Conservation (phyloP, 2,329 filamentous ascomycete genomes). For the Ceratocystis papillata region DNA sequence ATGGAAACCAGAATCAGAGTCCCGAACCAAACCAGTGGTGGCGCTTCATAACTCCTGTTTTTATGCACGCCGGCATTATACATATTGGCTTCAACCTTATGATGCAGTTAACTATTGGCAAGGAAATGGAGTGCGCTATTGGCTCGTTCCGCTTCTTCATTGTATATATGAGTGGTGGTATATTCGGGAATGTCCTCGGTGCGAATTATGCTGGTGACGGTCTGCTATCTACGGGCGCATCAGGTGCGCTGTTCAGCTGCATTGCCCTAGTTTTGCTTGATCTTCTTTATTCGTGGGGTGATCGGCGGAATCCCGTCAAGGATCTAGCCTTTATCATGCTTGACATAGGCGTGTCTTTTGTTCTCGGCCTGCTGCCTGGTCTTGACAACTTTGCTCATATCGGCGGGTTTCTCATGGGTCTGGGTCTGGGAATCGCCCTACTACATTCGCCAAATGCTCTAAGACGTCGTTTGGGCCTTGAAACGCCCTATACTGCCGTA, state of each 20-base stretch:
- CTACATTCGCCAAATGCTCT: conserved; percentile 78
- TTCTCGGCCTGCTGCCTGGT: conserved; percentile 79
- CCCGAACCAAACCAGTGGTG: conserved; percentile 87
- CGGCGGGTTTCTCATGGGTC: conserved; percentile 85
- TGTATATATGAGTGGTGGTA: conserved; percentile 82
- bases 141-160: conserved; percentile 78
- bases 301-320: conserved; percentile 62
- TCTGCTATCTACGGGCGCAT: conserved; percentile 77
- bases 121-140: conserved; percentile 86
- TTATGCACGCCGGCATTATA: conserved; percentile 84
- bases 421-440: conserved; percentile 75
- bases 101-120: conserved; percentile 76
- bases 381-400: conserved; percentile 97
- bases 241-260: conserved; percentile 82
- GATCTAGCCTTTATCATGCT: conserved; percentile 81
- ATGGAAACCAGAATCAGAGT: conserved; percentile 39
- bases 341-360: conserved; percentile 81
- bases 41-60: conserved; percentile 91
- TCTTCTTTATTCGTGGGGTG: conserved; percentile 82
- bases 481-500: conserved; percentile 62
- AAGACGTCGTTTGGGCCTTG: conserved; percentile 59
- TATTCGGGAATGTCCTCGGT: conserved; percentile 90
- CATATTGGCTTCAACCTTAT: conserved; percentile 95
- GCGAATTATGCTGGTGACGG: conserved; percentile 81
- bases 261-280: conserved; percentile 82